phyloP scores from a whole-genome alignment of 345 rosid genomes.

The Populus euphratica region DNA sequence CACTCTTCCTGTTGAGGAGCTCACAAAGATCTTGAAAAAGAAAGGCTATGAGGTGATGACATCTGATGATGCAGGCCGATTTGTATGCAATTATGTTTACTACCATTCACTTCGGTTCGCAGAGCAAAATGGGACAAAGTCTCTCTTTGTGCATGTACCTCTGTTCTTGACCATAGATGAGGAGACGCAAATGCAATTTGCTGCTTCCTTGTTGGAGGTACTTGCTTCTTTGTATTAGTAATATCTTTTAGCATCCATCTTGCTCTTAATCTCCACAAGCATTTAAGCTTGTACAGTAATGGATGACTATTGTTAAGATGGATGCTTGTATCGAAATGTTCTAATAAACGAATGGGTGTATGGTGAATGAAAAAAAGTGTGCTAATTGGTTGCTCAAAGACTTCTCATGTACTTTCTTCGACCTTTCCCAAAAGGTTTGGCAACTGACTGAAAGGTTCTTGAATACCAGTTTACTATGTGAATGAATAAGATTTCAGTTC shows the following conservation, averaged over 20 bases:
- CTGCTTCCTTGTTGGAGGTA: slow-evolving; percentile 87
- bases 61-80: slow-evolving; percentile 93
- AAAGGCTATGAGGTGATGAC: slow-evolving; percentile 74
- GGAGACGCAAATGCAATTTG: slow-evolving; percentile 90
- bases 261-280: slow-evolving; percentile 18
- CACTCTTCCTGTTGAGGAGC: slow-evolving; percentile 57
- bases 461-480: slow-evolving; percentile 22
- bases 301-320: slow-evolving; percentile 14
- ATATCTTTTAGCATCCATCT: slow-evolving; percentile 16
- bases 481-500: slow-evolving; percentile 29
- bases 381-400: neutral
- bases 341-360: slow-evolving; percentile 27
- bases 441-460: slow-evolving; percentile 4
- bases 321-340: slow-evolving; percentile 26
- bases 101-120: slow-evolving; percentile 94
- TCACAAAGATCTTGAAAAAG: slow-evolving; percentile 53
- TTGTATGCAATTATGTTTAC: slow-evolving; percentile 95
- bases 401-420: slow-evolving; percentile 22
- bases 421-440: neutral
- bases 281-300: slow-evolving; percentile 12
- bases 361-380: slow-evolving; percentile 24
- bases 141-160: slow-evolving; percentile 94
- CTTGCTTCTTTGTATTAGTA: slow-evolving; percentile 59
- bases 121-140: slow-evolving; percentile 61
- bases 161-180: slow-evolving; percentile 82